Evolutionary conservation across 2,329 filamentous ascomycete species (phyloP).

Genomic region (Nigrospora sphaerica): DNA sequence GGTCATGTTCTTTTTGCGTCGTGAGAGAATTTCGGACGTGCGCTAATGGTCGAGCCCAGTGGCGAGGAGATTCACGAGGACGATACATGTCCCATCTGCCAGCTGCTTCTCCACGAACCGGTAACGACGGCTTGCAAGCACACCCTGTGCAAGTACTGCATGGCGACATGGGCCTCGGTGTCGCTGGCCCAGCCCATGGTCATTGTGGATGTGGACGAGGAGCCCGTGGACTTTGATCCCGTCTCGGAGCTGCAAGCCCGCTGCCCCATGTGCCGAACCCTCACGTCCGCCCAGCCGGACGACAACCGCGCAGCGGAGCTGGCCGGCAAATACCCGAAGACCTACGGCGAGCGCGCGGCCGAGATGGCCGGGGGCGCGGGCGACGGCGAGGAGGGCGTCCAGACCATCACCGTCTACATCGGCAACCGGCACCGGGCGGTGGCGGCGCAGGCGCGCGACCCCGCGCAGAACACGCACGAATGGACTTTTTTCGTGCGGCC

Average conservation of each 20-base stretch:
- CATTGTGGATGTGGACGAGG: constrained; percentile 28
- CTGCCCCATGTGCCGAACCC: constrained; percentile 37
- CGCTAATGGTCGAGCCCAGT: no score
- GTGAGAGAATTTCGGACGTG: no score
- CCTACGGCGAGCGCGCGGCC: constrained; percentile 23
- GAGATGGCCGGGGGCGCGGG: constrained; percentile 19
- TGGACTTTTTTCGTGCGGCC: constrained; percentile 38
- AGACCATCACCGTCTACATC: constrained; percentile 33
- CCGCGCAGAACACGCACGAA: constrained; percentile 27
- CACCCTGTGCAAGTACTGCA: constrained; percentile 34
- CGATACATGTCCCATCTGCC: constrained; percentile 37
- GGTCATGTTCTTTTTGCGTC: no score
- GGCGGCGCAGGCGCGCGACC: constrained; percentile 9
- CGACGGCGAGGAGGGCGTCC: constrained; percentile 19
- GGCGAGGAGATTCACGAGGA: constrained; percentile 20
- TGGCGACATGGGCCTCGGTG: constrained; percentile 36
- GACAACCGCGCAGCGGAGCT: constrained; percentile 17
- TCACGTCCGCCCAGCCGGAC: constrained; percentile 25
- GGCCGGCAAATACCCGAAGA: constrained; percentile 23
- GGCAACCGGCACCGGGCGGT: constrained; percentile 31
- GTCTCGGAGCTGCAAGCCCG: constrained; percentile 24
- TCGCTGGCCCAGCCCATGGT: constrained; percentile 27
- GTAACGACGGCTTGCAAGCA: constrained; percentile 34
- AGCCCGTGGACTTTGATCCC: constrained; percentile 15
- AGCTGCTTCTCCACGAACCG: constrained; percentile 31